phyloP scores from a whole-genome alignment of 371 early-diverging fungal species.

The Mucor circinelloides region DNA sequence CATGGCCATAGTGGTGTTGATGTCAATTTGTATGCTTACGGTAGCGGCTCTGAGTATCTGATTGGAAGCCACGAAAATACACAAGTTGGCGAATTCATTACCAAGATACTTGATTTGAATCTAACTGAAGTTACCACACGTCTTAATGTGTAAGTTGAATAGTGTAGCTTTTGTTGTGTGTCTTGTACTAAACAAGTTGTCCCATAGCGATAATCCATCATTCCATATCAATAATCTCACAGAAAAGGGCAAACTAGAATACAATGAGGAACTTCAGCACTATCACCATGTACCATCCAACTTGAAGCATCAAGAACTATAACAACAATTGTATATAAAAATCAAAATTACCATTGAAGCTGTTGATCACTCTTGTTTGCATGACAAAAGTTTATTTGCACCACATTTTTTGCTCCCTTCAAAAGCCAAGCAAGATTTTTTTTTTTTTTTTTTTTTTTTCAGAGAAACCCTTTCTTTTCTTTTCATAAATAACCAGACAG shows the following conservation, averaged over 20 bases:
- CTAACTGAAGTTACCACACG: constrained; percentile 61
- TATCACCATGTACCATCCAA: constrained; percentile 27
- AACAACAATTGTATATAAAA: not conserved
- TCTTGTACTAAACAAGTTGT: not conserved
- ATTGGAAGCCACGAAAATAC: constrained; percentile 84
- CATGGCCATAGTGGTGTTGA: constrained; percentile 94
- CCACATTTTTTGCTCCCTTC: not conserved
- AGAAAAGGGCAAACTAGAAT: constrained; percentile 32
- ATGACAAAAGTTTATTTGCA: not conserved
- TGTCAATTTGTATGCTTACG: constrained; percentile 90
- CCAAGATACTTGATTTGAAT: constrained; percentile 63
- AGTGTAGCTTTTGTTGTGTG: not conserved
- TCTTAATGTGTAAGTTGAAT: constrained; percentile 45
- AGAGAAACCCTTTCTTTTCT: not conserved
- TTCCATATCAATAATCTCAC: constrained; percentile 32
- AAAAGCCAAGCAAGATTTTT: not conserved
- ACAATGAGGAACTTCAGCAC: constrained; percentile 36
- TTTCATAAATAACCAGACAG: not conserved
- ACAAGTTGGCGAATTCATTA: constrained; percentile 81
- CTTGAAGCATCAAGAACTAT: not conserved
- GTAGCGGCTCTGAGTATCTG: constrained; percentile 48
- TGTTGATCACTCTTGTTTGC: not conserved
- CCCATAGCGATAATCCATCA: constrained; percentile 23
- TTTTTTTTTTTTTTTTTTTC: not conserved
- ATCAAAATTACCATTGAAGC: not conserved